These are phyloP conservation scores for Aspergillus pseudoterreus DNA, from an alignment of 2,329 filamentous ascomycete genomes.

Conservation along the genomic window DNA sequence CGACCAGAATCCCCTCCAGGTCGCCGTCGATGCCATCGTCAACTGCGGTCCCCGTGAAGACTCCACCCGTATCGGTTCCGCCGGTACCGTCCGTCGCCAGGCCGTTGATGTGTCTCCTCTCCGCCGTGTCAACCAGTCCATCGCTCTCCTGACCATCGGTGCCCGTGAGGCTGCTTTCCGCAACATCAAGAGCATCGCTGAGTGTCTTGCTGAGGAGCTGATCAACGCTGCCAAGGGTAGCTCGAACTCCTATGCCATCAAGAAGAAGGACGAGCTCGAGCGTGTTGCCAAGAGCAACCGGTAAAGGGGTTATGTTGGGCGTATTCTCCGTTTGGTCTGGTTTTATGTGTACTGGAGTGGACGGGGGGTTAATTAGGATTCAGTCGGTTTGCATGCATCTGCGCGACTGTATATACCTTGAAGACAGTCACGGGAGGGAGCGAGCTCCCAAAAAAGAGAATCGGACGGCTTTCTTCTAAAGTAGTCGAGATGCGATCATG, in stretches of 20 bases:
- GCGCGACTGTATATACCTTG: conserved; percentile 38
- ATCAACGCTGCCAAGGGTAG: conserved; percentile 99
- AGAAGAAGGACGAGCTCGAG: conserved; percentile 99
- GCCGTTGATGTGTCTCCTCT: conserved; percentile 99
- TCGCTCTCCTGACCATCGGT: conserved; percentile 97
- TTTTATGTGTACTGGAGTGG: conserved; percentile 40
- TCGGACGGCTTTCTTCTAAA: conserved; percentile 38
- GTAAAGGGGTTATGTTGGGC: conserved; percentile 61
- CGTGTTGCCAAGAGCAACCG: conserved; percentile 99
- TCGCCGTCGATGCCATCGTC: conserved; percentile 98
- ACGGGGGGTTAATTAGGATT: conserved; percentile 40
- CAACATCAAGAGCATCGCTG: conserved; percentile 99
- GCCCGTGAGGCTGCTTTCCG: conserved; percentile 98
- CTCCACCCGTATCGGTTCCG: conserved; percentile 98
- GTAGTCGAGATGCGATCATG: conserved; percentile 43
- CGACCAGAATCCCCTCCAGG: conserved; percentile 99
- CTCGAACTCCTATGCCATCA: conserved; percentile 99
- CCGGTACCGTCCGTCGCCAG: conserved; percentile 99
- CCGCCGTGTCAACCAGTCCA: conserved; percentile 99
- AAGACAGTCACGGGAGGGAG: conserved; percentile 35
- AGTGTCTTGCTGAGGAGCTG: conserved; percentile 99
- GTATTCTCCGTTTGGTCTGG: conserved; percentile 38
- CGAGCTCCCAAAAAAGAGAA: conserved; percentile 35
- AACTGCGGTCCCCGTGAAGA: conserved; percentile 99
- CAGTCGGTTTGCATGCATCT: conserved; percentile 41